phyloP scores from a whole-genome alignment of 345 rosid species.

The Passiflora organensis region DNA sequence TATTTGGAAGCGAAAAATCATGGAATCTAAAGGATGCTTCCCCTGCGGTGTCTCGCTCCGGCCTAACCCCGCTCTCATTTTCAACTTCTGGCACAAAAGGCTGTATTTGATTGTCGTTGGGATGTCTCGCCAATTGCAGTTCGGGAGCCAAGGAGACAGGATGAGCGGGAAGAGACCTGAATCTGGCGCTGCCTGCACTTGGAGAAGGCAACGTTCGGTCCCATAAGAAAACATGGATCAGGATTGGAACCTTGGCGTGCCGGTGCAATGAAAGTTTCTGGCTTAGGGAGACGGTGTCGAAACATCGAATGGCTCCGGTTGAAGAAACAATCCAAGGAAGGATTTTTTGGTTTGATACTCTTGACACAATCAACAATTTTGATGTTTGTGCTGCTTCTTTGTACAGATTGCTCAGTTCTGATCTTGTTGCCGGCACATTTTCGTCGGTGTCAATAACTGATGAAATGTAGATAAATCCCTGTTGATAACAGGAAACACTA shows the following conservation, averaged over 20 bases:
- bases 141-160: slow-evolving; percentile 33
- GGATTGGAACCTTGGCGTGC: slow-evolving; percentile 69
- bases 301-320: slow-evolving; percentile 81
- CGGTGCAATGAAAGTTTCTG: slow-evolving; percentile 89
- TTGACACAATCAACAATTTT: slow-evolving; percentile 56
- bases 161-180: slow-evolving; percentile 27
- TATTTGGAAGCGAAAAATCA: slow-evolving; percentile 60
- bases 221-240: slow-evolving; percentile 69
- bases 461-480: slow-evolving; percentile 93
- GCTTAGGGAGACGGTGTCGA: slow-evolving; percentile 79
- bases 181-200: slow-evolving; percentile 22
- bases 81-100: slow-evolving; percentile 40
- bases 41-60: slow-evolving; percentile 63
- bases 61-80: slow-evolving; percentile 23
- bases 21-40: slow-evolving; percentile 80
- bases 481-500: slow-evolving; percentile 1
- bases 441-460: slow-evolving; percentile 68
- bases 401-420: slow-evolving; percentile 62
- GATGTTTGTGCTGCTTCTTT: slow-evolving; percentile 55
- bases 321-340: slow-evolving; percentile 91
- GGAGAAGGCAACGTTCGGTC: slow-evolving; percentile 32
- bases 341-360: slow-evolving; percentile 76
- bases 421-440: slow-evolving; percentile 58
- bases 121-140: slow-evolving; percentile 29
- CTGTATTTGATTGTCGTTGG: slow-evolving; percentile 53